Conservation (phyloP, 768 basidiomycete species). For the Lentinula edodes region DNA sequence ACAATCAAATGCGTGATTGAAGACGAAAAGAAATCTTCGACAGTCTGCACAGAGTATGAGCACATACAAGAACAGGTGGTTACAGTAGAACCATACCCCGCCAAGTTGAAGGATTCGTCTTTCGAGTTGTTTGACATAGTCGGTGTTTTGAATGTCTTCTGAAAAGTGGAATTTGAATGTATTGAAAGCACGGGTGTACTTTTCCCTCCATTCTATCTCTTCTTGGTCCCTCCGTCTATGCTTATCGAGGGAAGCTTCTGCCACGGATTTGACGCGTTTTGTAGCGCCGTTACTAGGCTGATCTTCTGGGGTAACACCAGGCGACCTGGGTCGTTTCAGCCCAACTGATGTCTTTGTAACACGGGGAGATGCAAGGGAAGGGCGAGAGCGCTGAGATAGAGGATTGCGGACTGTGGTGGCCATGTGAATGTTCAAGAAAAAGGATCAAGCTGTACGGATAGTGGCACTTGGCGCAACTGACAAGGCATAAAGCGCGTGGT, state of each 20-base stretch:
- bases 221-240: conserved; percentile 16
- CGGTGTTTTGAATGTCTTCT: conserved; percentile 38
- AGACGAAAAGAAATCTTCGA: conserved; percentile 86
- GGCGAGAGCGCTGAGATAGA: conserved; percentile 35
- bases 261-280: conserved; percentile 41
- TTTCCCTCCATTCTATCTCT: conserved; percentile 70
- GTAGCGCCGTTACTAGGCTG: conserved; percentile 26
- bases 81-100: conserved; percentile 53
- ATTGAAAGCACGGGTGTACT: conserved; percentile 85
- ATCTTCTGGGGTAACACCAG: conserved; percentile 37
- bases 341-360: conserved; percentile 10
- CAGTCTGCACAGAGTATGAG: conserved; percentile 40
- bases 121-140: conserved; percentile 40
- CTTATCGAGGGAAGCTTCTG: conserved; percentile 4
- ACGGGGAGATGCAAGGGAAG: conserved; percentile 27
- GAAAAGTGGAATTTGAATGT: conserved; percentile 56
- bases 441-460: conserved; percentile 4
- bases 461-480: background rate
- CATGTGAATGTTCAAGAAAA: conserved; percentile 28
- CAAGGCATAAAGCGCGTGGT: background rate
- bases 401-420: conserved; percentile 45
- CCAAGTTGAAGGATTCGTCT: conserved; percentile 62
- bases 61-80: background rate
- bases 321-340: conserved; percentile 23
- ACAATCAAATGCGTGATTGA: conserved; percentile 88